Conservation (phyloP, 2,329 filamentous ascomycete species). For the Rhynchosporium secalis region DNA sequence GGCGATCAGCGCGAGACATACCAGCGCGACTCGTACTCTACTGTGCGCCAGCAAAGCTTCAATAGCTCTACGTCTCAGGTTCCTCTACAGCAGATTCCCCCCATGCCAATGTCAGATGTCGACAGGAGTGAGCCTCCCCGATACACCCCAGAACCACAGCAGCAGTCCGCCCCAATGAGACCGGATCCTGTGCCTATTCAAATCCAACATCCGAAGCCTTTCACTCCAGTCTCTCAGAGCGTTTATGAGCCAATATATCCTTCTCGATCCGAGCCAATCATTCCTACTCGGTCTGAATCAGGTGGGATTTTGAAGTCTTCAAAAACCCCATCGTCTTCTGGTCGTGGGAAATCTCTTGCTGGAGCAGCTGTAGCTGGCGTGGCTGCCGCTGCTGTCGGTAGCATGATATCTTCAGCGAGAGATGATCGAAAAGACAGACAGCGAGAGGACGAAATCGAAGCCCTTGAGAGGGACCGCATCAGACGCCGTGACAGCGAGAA, state of each 20-base stretch:
- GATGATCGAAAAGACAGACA: conserved; percentile 34
- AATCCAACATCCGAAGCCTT: conserved; percentile 83
- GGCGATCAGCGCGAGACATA: conserved; percentile 27
- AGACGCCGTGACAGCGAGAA: conserved; percentile 24
- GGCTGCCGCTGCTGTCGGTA: conserved; percentile 52
- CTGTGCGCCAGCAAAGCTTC: conserved; percentile 13
- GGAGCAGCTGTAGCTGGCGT: conserved; percentile 50
- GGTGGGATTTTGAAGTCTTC: conserved; percentile 26
- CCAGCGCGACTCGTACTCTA: conserved; percentile 16
- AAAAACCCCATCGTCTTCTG: conserved; percentile 37
- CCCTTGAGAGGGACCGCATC: conserved; percentile 17
- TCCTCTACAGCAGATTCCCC: conserved; percentile 42
- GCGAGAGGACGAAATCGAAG: conserved; percentile 28
- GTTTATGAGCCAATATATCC: conserved; percentile 58
- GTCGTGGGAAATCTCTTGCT: conserved; percentile 44
- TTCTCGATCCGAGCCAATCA: conserved; percentile 39
- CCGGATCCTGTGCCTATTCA: conserved; percentile 64
- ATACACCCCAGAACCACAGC: conserved; percentile 43
- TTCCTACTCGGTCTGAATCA: conserved; percentile 37
- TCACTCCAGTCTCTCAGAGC: conserved; percentile 68
- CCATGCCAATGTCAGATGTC: conserved; percentile 13
- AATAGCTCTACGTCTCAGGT: conserved; percentile 33
- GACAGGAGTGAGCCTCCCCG: conserved; percentile 13
- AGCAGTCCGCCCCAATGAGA: conserved; percentile 44
- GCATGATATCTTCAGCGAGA: conserved; percentile 45